Percentiles rank a stretch among this genome's conserved stretches.
phyloP scores from a whole-genome alignment of 768 basidiomycete genomes.

The Candolleomyces efflorescens region DNA sequence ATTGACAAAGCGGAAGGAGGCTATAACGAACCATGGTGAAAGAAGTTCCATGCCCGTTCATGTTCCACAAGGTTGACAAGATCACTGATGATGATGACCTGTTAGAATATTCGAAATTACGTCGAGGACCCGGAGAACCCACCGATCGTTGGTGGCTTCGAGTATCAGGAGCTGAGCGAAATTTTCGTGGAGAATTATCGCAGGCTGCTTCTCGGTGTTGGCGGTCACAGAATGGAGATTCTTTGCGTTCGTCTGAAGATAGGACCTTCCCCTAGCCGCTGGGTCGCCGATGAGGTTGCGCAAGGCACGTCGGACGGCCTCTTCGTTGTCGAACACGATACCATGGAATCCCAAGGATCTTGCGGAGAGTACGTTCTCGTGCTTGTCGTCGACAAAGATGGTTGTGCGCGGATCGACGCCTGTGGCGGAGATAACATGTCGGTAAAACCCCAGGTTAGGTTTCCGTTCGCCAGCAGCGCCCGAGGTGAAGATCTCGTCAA shows the following conservation, averaged over 20 bases:
- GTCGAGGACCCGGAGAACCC: slow-evolving; percentile 6
- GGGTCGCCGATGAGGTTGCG: slow-evolving; percentile 48
- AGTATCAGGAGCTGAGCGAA: slow-evolving; percentile 57
- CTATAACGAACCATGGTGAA: slow-evolving; percentile 30
- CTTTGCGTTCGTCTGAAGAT: slow-evolving; percentile 35
- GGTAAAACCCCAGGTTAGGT: slow-evolving; percentile 51
- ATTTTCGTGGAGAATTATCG: slow-evolving; percentile 43
- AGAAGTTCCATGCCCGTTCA: slow-evolving; percentile 50
- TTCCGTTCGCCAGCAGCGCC: slow-evolving; percentile 50
- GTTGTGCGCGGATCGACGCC: slow-evolving; percentile 40
- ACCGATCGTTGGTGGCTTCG: slow-evolving; percentile 46
- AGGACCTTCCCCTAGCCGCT: slow-evolving; percentile 35
- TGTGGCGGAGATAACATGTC: slow-evolving; percentile 40
- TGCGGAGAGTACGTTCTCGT: slow-evolving; percentile 55
- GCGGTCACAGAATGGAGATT: slow-evolving; percentile 42
- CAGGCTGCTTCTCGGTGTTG: slow-evolving; percentile 20
- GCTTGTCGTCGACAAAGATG: slow-evolving; percentile 58
- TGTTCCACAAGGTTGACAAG: slow-evolving; percentile 43
- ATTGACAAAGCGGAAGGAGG: neutral
- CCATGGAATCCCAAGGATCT: slow-evolving; percentile 54
- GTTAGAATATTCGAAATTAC: neutral
- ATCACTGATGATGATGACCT: slow-evolving; percentile 22
- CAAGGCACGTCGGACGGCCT: slow-evolving; percentile 39
- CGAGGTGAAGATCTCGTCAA: slow-evolving; percentile 50
- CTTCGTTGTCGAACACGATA: slow-evolving; percentile 43